Evolutionary conservation across 495 filamentous ascomycete species (phyloP), one percentile per base, ranked within the genome.

Genomic region (Neurospora tetrasperma): DNA sequence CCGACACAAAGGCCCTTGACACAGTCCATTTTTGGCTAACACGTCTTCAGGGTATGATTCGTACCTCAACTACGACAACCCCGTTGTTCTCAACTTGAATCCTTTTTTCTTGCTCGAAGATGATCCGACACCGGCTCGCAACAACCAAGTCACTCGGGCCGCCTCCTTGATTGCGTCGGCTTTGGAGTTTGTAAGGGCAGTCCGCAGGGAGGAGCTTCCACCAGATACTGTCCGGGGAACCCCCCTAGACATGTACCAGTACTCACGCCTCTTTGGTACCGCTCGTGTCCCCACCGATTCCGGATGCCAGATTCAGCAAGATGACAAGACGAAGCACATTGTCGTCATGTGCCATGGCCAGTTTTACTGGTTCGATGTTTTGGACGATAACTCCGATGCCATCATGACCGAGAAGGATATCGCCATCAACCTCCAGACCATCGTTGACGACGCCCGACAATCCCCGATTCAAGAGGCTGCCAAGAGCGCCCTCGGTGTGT

Each of bases 321-420:
- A 98, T 78, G 91, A 93, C 2, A 87, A 88, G 4, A 90, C 94
- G 18, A 96, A 92, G 82, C 96, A 99, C 80, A 85, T 98, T 62
- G 91, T 97, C n/a, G 92, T 98, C 35, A 84, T 98, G 80, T 97
- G 94, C 78, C 92, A 93, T 75, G 96, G 96, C 12, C 96, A 99
- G 75, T 97, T 98, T 82, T 99, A 99, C 78, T 99, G 96, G 95
- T 99, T 98, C 77, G 96, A 99, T 81, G 95, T 97, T 3, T 83
- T 99, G 23, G 96, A 99, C 76, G 92, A 96, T 76, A 96, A 97
- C 79, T 91, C 91, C 9, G 96, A 99, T 77, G 83, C 96, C 70
- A 97, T 99, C 82, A 98, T 98, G 94, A 96, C 90, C 2, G 96
- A 99, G 83, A 94, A 93, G 78, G 96, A 99, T 81, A 88, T 99